Base-by-base conservation (phyloP, 352 stramenopile species). In the Globisporangium takayamanum region DNA sequence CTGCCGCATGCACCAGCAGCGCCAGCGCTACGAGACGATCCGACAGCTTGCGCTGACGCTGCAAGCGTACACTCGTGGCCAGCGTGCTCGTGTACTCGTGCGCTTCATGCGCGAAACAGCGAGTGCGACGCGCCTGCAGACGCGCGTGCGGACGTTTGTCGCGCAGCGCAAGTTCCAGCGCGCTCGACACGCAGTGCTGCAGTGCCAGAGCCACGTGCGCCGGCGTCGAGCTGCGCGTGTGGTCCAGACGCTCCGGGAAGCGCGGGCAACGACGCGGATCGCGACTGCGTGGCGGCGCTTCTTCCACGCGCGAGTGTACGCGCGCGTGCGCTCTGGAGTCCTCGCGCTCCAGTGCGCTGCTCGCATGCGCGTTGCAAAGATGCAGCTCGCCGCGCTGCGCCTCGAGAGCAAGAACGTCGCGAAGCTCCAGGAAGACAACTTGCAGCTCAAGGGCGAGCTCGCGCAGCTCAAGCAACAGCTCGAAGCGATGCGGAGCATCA, bases 371-470 rank as follows among this genome's bases (percentile, higher is more conserved):
- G 30, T 69, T 15, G 83, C 81, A 11, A 76, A 63, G 37, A 64
- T 62, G 6, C 47, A 67, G 20, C 64, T 94, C 12, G 57, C 73
- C 20, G 66, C 55, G 36, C 52, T 88, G 51, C 80, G 80, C 2
- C 58, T 76, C 47, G 81, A 94, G 60, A 89, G 80, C 55, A 78
- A 74, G 49, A 89, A 94, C 48, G 69, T 94, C 39, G 50, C 64
- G 16, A 89, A 88, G 62, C 71, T 94, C 37, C 78, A 87, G 47
- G 63, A 88, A 33, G 81, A 91, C 57, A 94, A 94, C 53, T 67
- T 79, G 22, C 74, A 86, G 26, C 63, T 92, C 2, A 88, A 89
- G 66, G 69, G 71, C 48, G 78, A 88, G 55, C 51, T 92, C 26
- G 69, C 74, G 51, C 62, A 69, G 60, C 64, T 92, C 42, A 76